Base-by-base conservation (phyloP, 2,329 filamentous ascomycete species). In the Cercospora zeina region DNA sequence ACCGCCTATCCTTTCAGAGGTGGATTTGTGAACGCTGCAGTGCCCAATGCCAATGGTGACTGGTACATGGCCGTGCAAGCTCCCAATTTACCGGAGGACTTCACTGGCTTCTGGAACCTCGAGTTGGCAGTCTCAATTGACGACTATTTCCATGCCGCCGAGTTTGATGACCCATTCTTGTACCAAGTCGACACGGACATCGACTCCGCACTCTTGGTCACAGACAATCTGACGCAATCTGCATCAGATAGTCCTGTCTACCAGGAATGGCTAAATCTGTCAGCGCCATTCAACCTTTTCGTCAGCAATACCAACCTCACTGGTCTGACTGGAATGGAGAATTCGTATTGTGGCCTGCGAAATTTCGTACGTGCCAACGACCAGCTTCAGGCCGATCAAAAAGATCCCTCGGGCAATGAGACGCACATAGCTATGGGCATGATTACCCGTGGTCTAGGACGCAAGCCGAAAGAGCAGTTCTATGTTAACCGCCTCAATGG, bases 151-250 rank as follows among this genome's bases (percentile, higher is more conserved):
- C 89, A 96, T 76, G 81, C 77, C 36, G 90, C 85, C 69, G 79
- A 85, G 67, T 76, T 82, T 65, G 74, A 78, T 11, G 74, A 79
- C 24, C 79, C 85, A 0, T 84, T 88, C 66, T 80, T 97, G 7
- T 84, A 87, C 69, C 89, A 93, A 77, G 86, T 97, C 57, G 95
- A 97, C 72, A 91, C 90, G 24, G 95, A 97, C 75, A 87, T 85
- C 47, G 83, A 82, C 31, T 88, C 91, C 2, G 89, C 91, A 1
- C 80, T 99, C 27, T 81, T 99, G 45, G 87, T 89, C 49, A 96
- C 92, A 0, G 82, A 86, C 58, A 89, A 93, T 69, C 77, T 93
- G 54, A 92, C 89, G 0, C 71, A 79, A 6, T 75, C 78, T 6
- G 70, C 78, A 3, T 69, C 79, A 0, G 78, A 79, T 54, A 77